A percentile compares a stretch with the other conserved stretches of the same genome.
Conservation (phyloP, 1,139 yeast species). For the Geotrichum phurueaensis region DNA sequence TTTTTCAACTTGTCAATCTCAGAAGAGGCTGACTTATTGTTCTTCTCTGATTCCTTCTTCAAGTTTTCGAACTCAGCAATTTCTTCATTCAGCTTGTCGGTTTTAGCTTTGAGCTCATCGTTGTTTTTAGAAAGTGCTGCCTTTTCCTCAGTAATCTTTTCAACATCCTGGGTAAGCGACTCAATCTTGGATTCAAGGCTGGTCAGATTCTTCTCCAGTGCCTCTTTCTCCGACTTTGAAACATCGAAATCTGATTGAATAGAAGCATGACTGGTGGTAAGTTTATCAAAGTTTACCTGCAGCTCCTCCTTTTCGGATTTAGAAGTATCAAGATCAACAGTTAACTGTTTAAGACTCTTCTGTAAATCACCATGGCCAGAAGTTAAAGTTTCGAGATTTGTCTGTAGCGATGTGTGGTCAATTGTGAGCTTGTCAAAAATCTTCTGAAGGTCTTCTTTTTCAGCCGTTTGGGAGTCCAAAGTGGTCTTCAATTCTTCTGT, state of each 20-base stretch:
- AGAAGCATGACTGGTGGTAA: constrained; percentile 7
- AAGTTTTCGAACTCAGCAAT: constrained; percentile 9
- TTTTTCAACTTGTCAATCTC: constrained; percentile 10
- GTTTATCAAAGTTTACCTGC: constrained; percentile 5
- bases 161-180: constrained; percentile 9
- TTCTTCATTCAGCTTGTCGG: constrained; percentile 16
- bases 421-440: background rate
- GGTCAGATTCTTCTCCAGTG: constrained; percentile 12
- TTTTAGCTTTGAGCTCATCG: constrained; percentile 19
- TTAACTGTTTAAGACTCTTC: background rate
- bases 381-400: background rate
- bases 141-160: constrained; percentile 16
- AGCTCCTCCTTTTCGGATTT: constrained; percentile 15
- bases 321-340: background rate
- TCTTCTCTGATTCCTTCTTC: constrained; percentile 12
- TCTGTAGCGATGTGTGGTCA: constrained; percentile 5
- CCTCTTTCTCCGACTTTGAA: constrained; percentile 16
- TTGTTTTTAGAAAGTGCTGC: constrained; percentile 10
- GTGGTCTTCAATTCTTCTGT: background rate
- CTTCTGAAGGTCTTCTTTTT: constrained; percentile 9
- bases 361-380: background rate
- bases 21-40: constrained; percentile 10
- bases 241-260: constrained; percentile 13
- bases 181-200: constrained; percentile 10
- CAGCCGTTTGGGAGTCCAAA: background rate